These are phyloP conservation scores for Aurantiochytrium sp. DNA, from an alignment of 108 stramenopile genomes.

Conservation along the genomic window DNA sequence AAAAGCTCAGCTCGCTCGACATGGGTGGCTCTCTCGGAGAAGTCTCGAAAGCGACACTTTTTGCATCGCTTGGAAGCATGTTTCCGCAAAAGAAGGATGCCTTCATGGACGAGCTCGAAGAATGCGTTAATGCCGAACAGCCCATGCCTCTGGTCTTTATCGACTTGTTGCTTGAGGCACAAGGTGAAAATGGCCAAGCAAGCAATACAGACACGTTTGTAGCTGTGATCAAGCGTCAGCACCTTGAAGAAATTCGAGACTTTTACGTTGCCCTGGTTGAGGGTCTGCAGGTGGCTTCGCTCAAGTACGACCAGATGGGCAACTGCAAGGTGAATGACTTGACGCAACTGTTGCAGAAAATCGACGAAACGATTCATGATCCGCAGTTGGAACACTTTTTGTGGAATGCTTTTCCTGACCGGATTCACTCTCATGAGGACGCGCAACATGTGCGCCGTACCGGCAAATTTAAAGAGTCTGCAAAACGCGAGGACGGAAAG, in stretches of 20 bases:
- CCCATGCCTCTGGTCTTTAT: background rate
- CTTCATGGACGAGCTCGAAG: background rate
- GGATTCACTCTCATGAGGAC: background rate
- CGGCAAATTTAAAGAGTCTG: background rate
- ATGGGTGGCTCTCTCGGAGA: background rate
- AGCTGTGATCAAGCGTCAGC: background rate
- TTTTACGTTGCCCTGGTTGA: background rate
- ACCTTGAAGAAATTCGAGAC: background rate
- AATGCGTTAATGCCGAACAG: background rate
- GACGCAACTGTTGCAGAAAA: background rate
- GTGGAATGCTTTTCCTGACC: background rate
- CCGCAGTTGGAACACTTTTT: background rate
- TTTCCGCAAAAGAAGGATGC: background rate
- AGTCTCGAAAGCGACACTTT: background rate
- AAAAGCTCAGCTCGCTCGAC: background rate
- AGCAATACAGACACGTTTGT: background rate
- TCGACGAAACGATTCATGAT: background rate
- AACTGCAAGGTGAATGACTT: background rate
- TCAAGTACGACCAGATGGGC: background rate
- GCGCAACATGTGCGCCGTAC: background rate
- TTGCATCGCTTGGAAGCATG: background rate
- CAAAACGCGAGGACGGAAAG: background rate
- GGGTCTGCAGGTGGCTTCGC: background rate
- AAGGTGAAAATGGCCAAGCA: background rate
- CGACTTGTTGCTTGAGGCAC: background rate